Percentiles rank a stretch among this genome's conserved stretches.
Conservation (phyloP, 495 filamentous ascomycete species). For the Neurospora sp. region DNA sequence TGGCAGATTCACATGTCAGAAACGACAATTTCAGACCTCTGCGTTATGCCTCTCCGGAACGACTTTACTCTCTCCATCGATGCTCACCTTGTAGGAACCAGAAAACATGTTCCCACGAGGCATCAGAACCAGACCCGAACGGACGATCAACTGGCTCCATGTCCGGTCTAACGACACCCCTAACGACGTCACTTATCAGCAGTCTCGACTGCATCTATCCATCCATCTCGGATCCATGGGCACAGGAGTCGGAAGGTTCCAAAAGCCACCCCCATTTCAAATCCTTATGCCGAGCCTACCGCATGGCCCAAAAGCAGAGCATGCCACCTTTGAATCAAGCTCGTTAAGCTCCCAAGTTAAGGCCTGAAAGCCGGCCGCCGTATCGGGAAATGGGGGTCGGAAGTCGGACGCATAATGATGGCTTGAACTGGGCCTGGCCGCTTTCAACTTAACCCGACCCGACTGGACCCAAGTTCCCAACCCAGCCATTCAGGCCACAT, state of each 20-base stretch:
- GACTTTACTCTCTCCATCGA: not conserved
- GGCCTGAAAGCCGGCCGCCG: not conserved
- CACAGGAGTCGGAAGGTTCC: not conserved
- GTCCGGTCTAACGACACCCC: not conserved
- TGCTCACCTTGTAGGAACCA: not conserved
- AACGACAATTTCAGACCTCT: not conserved
- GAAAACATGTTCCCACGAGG: not conserved
- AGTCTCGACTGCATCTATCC: not conserved
- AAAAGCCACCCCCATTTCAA: not conserved
- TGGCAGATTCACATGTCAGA: not conserved
- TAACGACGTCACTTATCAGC: not conserved
- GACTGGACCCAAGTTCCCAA: no score
- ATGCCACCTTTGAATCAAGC: not conserved
- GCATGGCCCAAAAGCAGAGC: not conserved
- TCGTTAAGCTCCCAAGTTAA: not conserved
- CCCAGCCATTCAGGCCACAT: not conserved
- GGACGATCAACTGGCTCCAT: not conserved
- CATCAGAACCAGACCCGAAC: not conserved
- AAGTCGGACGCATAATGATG: not conserved
- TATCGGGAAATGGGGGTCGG: not conserved
- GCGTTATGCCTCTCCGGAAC: not conserved
- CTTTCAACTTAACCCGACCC: not conserved
- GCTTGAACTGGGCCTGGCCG: not conserved
- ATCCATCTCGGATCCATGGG: not conserved
- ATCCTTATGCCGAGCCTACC: not conserved